phyloP scores from a whole-genome alignment of 2,329 filamentous ascomycete genomes.

The Pseudogymnoascus sp. region DNA sequence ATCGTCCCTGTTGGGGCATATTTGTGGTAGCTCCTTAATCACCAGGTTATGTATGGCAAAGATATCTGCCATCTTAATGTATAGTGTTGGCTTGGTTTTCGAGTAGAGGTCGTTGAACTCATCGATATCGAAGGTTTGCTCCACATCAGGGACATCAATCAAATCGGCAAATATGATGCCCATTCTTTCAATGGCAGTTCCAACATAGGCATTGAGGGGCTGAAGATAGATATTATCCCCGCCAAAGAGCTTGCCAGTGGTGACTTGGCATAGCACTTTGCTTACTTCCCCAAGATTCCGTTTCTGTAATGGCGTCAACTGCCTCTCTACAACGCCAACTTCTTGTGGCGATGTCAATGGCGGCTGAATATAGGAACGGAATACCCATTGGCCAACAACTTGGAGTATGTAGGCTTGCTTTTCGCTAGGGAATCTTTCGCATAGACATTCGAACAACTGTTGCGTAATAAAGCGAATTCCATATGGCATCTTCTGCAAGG shows the following conservation, averaged over 20 bases:
- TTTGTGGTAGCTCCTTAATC: conserved; percentile 63
- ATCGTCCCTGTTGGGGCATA: conserved; percentile 78
- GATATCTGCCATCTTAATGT: conserved; percentile 97
- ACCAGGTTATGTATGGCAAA: conserved; percentile 92
- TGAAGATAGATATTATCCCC: conserved; percentile 94
- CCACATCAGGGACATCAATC: conserved; percentile 76
- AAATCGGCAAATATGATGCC: conserved; percentile 66
- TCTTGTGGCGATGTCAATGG: conserved; percentile 85
- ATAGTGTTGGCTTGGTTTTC: conserved; percentile 93
- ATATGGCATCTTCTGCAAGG: conserved; percentile 82
- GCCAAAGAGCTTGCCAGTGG: conserved; percentile 81
- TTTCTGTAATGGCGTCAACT: conserved; percentile 83
- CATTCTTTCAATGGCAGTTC: conserved; percentile 73
- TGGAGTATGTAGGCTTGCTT: conserved; percentile 70
- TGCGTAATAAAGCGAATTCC: conserved; percentile 81
- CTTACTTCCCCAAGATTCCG: conserved; percentile 83
- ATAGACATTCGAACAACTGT: conserved; percentile 73
- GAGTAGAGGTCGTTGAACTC: conserved; percentile 98
- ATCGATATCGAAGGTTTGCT: conserved; percentile 93
- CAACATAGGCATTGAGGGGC: conserved; percentile 84
- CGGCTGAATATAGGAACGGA: conserved; percentile 88
- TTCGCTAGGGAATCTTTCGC: conserved; percentile 70
- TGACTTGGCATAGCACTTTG: conserved; percentile 84
- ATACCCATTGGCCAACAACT: conserved; percentile 82
- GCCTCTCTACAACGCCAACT: conserved; percentile 84